phyloP scores from a whole-genome alignment of 2,329 filamentous ascomycete genomes.

The Chrysosphaeria jannelii region DNA sequence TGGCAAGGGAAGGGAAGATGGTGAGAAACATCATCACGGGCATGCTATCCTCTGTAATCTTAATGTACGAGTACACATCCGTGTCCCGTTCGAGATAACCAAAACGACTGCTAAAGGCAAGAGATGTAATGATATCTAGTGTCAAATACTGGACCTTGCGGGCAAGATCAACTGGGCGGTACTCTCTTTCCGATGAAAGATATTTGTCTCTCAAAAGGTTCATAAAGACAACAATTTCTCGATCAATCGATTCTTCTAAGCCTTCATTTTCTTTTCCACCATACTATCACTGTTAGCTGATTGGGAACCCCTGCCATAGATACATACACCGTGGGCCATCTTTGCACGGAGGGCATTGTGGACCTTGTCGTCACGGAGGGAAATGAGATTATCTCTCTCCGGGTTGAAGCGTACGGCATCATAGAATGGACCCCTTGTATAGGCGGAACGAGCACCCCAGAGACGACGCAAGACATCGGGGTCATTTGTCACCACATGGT shows the following conservation, averaged over 20 bases:
- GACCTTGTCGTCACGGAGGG: constrained; percentile 9
- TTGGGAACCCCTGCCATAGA: background rate
- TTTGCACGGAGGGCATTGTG: constrained; percentile 13
- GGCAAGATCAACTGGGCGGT: constrained; percentile 12
- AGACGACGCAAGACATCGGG: constrained; percentile 7
- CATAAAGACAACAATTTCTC: constrained; percentile 6
- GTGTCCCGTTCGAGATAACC: constrained; percentile 15
- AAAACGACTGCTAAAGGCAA: constrained; percentile 19
- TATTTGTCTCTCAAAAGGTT: constrained; percentile 14
- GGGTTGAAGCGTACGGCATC: constrained; percentile 11
- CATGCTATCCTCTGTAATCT: constrained; percentile 8
- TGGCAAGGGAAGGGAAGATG: constrained; percentile 13
- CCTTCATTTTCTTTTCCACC: constrained; percentile 7
- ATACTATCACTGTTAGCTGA: constrained; percentile 4
- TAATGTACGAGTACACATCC: constrained; percentile 16
- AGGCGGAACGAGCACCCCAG: constrained; percentile 10
- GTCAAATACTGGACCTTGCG: constrained; percentile 20
- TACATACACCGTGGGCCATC: constrained; percentile 13
- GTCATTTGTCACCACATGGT: constrained; percentile 7
- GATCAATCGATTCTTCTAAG: constrained; percentile 6
- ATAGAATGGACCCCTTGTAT: constrained; percentile 11
- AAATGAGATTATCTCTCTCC: constrained; percentile 10
- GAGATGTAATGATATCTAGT: constrained; percentile 20
- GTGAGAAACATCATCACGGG: constrained; percentile 9
- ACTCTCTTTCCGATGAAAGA: constrained; percentile 7